Percentiles rank a stretch among this genome's conserved stretches.
Evolutionary conservation across 192 early-diverging fungal genomes (phyloP).

Genomic region (Radiomyces spectabilis): DNA sequence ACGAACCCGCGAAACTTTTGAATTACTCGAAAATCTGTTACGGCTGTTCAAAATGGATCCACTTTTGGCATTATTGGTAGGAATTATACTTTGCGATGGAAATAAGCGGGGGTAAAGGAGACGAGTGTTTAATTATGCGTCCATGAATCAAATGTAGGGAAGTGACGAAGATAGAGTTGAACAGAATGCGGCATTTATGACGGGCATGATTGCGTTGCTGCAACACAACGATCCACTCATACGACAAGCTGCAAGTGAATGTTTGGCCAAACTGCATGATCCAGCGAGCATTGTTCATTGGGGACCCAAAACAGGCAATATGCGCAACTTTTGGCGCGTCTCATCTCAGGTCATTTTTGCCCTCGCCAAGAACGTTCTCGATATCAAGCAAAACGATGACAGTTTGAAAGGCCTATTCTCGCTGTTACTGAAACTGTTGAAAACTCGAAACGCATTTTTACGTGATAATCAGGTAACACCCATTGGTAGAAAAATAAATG

Average conservation of each 20-base stretch:
- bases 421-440: conserved; percentile 53
- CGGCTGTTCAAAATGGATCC: conserved; percentile 66
- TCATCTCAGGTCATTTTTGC: conserved; percentile 48
- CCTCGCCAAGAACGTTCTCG: conserved; percentile 66
- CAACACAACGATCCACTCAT: conserved; percentile 12
- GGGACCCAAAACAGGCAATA: conserved; percentile 58
- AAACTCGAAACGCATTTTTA: conserved; percentile 43
- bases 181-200: conserved; percentile 63
- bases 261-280: conserved; percentile 62
- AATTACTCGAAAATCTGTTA: conserved; percentile 67
- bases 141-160: too few species aligned
- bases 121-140: too few species aligned
- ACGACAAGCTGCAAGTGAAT: conserved; percentile 40
- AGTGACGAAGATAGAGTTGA: conserved; percentile 38
- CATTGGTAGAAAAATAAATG: conserved; percentile 1
- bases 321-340: conserved; percentile 70
- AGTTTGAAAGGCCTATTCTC: conserved; percentile 50
- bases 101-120: too few species aligned
- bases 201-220: conserved; percentile 46
- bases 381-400: conserved; percentile 54
- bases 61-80: conserved; percentile 55
- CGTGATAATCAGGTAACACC: conserved; percentile 29
- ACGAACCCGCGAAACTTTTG: conserved; percentile 72
- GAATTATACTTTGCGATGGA: neutral
- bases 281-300: conserved; percentile 62